Percentiles rank a stretch among this genome's conserved stretches.
Conservation (phyloP, 2,329 filamentous ascomycete species). For the Emmonsiellopsis sp. region DNA sequence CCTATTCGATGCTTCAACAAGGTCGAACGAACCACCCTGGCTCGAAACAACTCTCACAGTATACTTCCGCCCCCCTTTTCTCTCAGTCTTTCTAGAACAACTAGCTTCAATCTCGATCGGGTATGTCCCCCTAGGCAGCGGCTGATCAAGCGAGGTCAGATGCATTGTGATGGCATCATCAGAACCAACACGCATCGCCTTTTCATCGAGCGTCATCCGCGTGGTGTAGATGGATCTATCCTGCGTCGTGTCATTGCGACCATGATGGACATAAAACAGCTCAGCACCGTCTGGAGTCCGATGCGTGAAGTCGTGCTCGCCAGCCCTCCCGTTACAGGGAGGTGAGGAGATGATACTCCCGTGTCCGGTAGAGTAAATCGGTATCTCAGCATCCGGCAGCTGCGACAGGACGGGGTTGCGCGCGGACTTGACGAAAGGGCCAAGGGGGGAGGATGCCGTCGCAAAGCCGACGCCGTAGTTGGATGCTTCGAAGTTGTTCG, state of each 20-base stretch:
- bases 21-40: background rate
- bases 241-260: background rate
- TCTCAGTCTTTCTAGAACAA: background rate
- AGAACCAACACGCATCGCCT: background rate
- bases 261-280: background rate
- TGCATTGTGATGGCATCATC: background rate
- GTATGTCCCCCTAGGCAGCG: background rate
- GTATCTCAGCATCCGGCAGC: background rate
- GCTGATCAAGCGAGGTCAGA: background rate
- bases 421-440: background rate
- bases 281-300: background rate
- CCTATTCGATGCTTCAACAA: background rate
- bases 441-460: background rate
- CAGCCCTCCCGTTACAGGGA: background rate
- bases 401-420: background rate
- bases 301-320: background rate
- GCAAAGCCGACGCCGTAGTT: background rate
- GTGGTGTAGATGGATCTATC: background rate
- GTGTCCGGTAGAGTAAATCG: background rate
- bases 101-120: background rate
- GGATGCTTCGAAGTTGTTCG: background rate
- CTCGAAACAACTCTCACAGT: background rate
- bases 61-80: background rate
- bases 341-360: background rate
- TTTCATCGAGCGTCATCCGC: background rate